Conservation (phyloP, 148 eudicot genomes). For the Pharnaceum exiguum region DNA sequence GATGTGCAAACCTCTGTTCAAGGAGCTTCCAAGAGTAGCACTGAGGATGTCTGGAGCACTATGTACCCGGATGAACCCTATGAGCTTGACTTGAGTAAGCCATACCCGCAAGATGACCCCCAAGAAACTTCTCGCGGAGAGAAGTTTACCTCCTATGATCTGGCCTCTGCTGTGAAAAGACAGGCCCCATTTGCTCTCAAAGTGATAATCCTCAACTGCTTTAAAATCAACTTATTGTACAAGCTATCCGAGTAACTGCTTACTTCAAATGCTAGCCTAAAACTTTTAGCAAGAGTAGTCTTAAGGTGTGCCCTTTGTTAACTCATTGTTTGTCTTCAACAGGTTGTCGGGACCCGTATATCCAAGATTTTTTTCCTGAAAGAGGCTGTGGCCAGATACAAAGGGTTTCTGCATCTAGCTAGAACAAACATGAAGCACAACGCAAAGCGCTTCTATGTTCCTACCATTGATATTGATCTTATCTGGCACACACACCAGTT, state of each 20-base stretch:
- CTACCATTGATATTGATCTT: slow-evolving; percentile 91
- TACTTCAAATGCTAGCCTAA: too few species aligned
- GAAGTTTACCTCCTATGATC: slow-evolving; percentile 69
- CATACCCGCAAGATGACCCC: slow-evolving; percentile 14
- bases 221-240: too few species aligned
- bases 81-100: slow-evolving; percentile 36
- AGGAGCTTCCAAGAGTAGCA: slow-evolving; percentile 38
- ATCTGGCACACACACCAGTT: slow-evolving; percentile 98
- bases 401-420: slow-evolving; percentile 83
- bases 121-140: slow-evolving; percentile 23
- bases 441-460: slow-evolving; percentile 67
- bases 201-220: slow-evolving; percentile 29
- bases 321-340: slow-evolving; percentile 7
- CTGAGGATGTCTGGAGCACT: slow-evolving; percentile 59
- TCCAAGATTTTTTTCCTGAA: slow-evolving; percentile 56
- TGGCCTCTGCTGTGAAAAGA: slow-evolving; percentile 68
- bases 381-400: slow-evolving; percentile 90
- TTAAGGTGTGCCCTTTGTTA: not conserved
- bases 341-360: slow-evolving; percentile 79
- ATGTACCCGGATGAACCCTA: slow-evolving; percentile 74
- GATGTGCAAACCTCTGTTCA: slow-evolving; percentile 59
- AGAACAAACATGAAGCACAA: slow-evolving; percentile 64
- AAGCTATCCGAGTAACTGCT: too few species aligned
- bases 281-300: not conserved
- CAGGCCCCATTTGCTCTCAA: slow-evolving; percentile 79